Evolutionary conservation across 108 stramenopile species (phyloP).

Genomic region (Cyclotella atomus): DNA sequence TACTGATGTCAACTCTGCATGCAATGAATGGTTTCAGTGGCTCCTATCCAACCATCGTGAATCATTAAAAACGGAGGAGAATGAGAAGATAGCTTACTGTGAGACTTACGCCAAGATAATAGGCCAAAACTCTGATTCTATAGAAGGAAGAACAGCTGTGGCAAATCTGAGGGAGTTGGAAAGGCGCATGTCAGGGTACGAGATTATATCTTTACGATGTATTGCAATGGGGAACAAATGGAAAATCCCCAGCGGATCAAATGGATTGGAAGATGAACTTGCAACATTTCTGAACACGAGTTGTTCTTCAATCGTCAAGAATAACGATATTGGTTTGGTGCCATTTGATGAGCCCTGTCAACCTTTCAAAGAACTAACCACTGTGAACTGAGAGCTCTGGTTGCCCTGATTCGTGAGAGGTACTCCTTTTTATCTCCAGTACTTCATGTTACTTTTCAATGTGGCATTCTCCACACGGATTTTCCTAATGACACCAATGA

Average conservation of each 20-base stretch:
- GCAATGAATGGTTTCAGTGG: slow-evolving; percentile 36
- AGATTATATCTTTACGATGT: slow-evolving; percentile 29
- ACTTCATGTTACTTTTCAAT: background rate
- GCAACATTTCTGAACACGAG: slow-evolving; percentile 16
- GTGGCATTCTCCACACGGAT: slow-evolving; percentile 15
- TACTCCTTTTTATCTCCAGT: slow-evolving; percentile 20
- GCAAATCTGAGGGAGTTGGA: slow-evolving; percentile 16
- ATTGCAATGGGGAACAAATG: slow-evolving; percentile 36
- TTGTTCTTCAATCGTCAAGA: slow-evolving; percentile 21
- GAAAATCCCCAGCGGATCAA: slow-evolving; percentile 22
- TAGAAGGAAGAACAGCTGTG: background rate
- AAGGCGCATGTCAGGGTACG: slow-evolving; percentile 22
- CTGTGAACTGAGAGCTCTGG: slow-evolving; percentile 25
- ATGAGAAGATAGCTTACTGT: slow-evolving; percentile 20
- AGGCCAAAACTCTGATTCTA: background rate
- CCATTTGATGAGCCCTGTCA: slow-evolving; percentile 5
- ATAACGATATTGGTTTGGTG: background rate
- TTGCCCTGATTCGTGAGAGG: slow-evolving; percentile 22
- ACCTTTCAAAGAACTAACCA: slow-evolving; percentile 18
- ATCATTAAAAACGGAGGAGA: slow-evolving; percentile 1
- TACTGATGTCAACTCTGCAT: slow-evolving; percentile 26
- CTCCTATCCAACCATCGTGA: slow-evolving; percentile 2
- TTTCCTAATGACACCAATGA: slow-evolving; percentile 17
- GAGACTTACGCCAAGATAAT: slow-evolving; percentile 14
- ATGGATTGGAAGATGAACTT: slow-evolving; percentile 24